Percentiles rank a stretch among this genome's conserved stretches.
Conservation (phyloP, 2,329 filamentous ascomycete species). For the Apiospora aurea region DNA sequence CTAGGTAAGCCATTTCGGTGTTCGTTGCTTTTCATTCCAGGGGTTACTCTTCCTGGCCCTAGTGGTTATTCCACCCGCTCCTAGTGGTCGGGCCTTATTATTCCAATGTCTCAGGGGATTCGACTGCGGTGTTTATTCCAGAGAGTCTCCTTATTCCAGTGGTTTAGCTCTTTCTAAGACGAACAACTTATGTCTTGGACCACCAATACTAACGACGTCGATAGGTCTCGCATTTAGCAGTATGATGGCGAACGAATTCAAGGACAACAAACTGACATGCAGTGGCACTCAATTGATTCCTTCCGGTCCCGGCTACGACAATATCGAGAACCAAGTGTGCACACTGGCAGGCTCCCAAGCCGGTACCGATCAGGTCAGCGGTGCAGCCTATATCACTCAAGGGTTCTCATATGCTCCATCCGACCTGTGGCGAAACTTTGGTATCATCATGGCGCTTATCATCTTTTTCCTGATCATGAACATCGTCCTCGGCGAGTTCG, state of each 20-base stretch:
- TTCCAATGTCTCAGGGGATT: too few species aligned
- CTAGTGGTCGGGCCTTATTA: too few species aligned
- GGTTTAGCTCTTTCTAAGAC: too few species aligned
- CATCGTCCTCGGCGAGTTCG: slow-evolving; percentile 77
- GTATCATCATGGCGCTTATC: slow-evolving; percentile 80
- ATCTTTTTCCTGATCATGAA: slow-evolving; percentile 78
- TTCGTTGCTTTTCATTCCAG: too few species aligned
- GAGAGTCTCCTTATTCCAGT: too few species aligned
- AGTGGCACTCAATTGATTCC: slow-evolving; percentile 73
- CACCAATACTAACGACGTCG: background rate
- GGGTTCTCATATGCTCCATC: slow-evolving; percentile 71
- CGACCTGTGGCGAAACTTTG: slow-evolving; percentile 84
- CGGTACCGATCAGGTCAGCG: slow-evolving; percentile 69
- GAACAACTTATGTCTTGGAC: too few species aligned
- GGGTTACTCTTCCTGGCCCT: too few species aligned
- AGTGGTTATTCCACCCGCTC: too few species aligned
- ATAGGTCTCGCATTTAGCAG: slow-evolving; percentile 74
- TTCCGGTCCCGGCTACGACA: slow-evolving; percentile 70
- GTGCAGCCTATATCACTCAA: slow-evolving; percentile 71
- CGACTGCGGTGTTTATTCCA: too few species aligned
- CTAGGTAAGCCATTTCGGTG: slow-evolving; percentile 43
- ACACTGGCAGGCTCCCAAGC: slow-evolving; percentile 75
- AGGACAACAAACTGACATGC: slow-evolving; percentile 72
- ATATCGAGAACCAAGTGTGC: slow-evolving; percentile 81
- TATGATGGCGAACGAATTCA: slow-evolving; percentile 90